Percentiles rank a stretch among this genome's conserved stretches.
Evolutionary conservation across 345 rosid species (phyloP).

Genomic region (Punica granatum): DNA sequence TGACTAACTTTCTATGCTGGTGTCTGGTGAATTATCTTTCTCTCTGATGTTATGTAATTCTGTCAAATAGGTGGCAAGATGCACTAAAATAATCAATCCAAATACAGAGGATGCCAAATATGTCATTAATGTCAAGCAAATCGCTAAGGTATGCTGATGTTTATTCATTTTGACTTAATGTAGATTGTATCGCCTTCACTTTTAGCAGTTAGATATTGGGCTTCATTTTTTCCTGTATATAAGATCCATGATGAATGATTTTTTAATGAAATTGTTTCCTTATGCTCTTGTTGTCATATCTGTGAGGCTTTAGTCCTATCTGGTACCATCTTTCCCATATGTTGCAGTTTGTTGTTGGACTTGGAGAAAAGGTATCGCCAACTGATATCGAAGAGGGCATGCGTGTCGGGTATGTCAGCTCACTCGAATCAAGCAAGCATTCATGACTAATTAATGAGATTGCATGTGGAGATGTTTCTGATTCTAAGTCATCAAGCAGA

Average conservation of each 20-base stretch:
- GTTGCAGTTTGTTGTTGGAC: slow-evolving; percentile 90
- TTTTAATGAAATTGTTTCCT: background rate
- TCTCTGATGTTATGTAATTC: background rate
- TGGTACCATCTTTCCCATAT: background rate
- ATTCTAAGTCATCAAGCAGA: background rate
- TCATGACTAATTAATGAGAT: background rate
- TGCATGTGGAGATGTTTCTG: background rate
- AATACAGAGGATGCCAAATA: slow-evolving; percentile 96
- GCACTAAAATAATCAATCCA: slow-evolving; percentile 93
- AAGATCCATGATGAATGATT: background rate
- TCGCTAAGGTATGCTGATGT: slow-evolving; percentile 61
- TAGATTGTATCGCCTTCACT: background rate
- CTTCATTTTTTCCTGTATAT: background rate
- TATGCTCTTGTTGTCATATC: background rate
- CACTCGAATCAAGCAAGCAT: background rate
- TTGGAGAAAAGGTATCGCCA: slow-evolving; percentile 95
- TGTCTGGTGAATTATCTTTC: background rate
- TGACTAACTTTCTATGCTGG: background rate
- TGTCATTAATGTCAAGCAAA: slow-evolving; percentile 93
- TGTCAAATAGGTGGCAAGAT: slow-evolving; percentile 68
- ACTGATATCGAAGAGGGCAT: slow-evolving; percentile 98
- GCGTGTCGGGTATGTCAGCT: slow-evolving; percentile 78
- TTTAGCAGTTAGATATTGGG: background rate
- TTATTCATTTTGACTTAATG: background rate
- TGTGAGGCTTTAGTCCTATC: background rate